phyloP scores from a whole-genome alignment of 805 yeast species.

The Ogataea polymorpha region DNA sequence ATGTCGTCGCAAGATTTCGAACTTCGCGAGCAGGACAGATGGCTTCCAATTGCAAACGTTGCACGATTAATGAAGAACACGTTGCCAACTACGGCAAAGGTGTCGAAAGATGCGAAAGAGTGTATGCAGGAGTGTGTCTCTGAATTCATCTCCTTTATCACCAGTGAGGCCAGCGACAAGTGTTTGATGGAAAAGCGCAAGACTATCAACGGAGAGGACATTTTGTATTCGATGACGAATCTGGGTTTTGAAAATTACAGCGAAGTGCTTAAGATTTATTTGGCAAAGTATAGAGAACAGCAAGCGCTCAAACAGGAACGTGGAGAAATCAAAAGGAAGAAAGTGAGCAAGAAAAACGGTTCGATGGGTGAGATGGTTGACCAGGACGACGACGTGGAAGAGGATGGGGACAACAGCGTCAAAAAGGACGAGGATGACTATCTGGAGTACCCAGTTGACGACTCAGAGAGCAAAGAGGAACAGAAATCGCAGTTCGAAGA shows the following conservation, averaged over 20 bases:
- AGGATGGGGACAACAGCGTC: constrained; percentile 7
- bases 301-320: constrained; percentile 71
- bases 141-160: constrained; percentile 65
- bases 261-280: constrained; percentile 63
- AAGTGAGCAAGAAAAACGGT: constrained; percentile 10
- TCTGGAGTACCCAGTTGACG: constrained; percentile 14
- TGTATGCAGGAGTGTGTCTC: constrained; percentile 62
- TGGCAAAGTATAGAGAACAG: constrained; percentile 69
- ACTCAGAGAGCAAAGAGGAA: constrained; percentile 5
- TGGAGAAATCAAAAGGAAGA: constrained; percentile 45
- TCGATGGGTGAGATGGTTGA: constrained; percentile 3
- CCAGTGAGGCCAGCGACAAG: constrained; percentile 63
- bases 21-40: constrained; percentile 56
- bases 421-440: constrained; percentile 21
- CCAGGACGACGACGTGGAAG: constrained; percentile 11
- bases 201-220: constrained; percentile 70
- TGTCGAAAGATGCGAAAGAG: constrained; percentile 76
- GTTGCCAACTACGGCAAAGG: constrained; percentile 68
- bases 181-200: constrained; percentile 64
- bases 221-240: constrained; percentile 58
- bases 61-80: constrained; percentile 78
- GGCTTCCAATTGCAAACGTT: constrained; percentile 63
- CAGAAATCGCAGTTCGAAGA: constrained; percentile 8
- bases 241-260: constrained; percentile 70
- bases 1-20: constrained; percentile 39